Conservation (phyloP, 2,329 filamentous ascomycete genomes). For the Alternaria ethzedia region DNA sequence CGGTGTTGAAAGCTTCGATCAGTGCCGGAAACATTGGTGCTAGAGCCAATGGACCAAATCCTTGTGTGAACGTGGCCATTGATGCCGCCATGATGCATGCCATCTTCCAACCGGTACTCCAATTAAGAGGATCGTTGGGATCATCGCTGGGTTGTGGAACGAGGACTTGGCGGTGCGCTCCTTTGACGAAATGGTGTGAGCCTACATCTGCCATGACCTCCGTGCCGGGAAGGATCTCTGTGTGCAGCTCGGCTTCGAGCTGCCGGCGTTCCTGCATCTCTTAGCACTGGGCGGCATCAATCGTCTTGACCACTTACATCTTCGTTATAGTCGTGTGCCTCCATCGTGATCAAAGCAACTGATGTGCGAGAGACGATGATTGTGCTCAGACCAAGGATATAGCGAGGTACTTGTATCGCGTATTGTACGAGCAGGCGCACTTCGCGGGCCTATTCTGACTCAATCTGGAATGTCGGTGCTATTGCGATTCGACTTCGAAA, state of each 20-base stretch:
- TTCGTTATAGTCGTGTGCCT: conserved; percentile 13
- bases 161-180: conserved; percentile 52
- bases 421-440: not conserved
- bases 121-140: conserved; percentile 62
- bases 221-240: conserved; percentile 63
- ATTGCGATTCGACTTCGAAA: not conserved
- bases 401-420: not conserved
- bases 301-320: conserved; percentile 1
- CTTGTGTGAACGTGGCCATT: conserved; percentile 60
- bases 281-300: not conserved
- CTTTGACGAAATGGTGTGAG: conserved; percentile 68
- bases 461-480: not conserved
- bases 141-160: conserved; percentile 62
- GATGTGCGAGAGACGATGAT: not conserved
- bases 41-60: conserved; percentile 61
- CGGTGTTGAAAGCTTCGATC: conserved; percentile 62
- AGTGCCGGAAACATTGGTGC: conserved; percentile 67
- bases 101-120: conserved; percentile 57
- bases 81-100: conserved; percentile 56
- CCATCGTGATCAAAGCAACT: conserved; percentile 1
- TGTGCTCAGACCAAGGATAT: not conserved
- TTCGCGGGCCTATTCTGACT: not conserved
- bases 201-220: conserved; percentile 68
- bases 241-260: conserved; percentile 60
- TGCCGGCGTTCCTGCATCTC: conserved; percentile 50